These are phyloP conservation scores for Myxozyma lipomycoides DNA, from an alignment of 805 yeast species.

Conservation along the genomic window DNA sequence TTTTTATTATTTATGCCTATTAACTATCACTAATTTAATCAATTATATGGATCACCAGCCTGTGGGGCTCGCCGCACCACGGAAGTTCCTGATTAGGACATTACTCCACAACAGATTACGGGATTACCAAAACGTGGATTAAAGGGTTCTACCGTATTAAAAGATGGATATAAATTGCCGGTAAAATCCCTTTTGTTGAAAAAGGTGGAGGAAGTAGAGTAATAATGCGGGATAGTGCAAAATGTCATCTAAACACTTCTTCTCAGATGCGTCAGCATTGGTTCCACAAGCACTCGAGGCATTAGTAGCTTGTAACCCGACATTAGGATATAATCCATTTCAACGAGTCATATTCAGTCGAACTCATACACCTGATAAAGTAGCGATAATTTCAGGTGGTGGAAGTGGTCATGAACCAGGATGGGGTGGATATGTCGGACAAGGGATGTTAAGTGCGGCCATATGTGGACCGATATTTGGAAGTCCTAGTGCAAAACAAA, in stretches of 20 bases:
- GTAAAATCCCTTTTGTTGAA: no score
- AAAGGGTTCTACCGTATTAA: no score
- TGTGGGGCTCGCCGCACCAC: no score
- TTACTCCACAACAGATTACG: no score
- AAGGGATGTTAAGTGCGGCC: slow-evolving; percentile 76
- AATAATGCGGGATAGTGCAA: no score
- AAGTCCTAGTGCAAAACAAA: slow-evolving; percentile 88
- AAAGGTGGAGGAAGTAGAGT: no score
- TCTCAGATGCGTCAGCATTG: slow-evolving; percentile 34
- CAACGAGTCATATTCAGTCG: slow-evolving; percentile 39
- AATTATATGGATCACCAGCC: no score
- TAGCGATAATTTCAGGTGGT: slow-evolving; percentile 81
- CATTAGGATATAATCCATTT: slow-evolving; percentile 47
- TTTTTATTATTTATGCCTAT: no score
- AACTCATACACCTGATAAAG: slow-evolving; percentile 36
- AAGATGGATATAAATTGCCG: no score
- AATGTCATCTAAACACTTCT: slow-evolving; percentile 33
- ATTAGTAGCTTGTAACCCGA: slow-evolving; percentile 53
- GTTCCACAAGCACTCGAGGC: slow-evolving; percentile 48
- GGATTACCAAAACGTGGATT: no score
- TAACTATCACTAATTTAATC: no score
- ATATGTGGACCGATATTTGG: slow-evolving; percentile 88
- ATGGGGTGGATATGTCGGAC: slow-evolving; percentile 87
- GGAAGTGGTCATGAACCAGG: slow-evolving; percentile 96
- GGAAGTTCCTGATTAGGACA: no score